phyloP scores from a whole-genome alignment of 495 filamentous ascomycete species.

The Xylaria longipes region DNA sequence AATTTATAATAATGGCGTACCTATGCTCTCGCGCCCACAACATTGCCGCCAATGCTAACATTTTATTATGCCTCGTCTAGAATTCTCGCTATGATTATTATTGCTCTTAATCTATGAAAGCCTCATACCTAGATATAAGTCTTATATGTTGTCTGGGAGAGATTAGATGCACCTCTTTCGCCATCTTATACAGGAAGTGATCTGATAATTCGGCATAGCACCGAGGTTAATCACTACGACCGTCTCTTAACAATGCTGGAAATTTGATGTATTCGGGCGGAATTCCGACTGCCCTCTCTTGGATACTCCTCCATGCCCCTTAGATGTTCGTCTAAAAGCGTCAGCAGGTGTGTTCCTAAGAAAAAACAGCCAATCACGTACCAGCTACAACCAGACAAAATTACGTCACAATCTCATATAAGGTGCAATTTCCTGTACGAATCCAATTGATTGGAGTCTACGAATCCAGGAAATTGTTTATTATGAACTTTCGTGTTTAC shows the following conservation, averaged over 20 bases:
- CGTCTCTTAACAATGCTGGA: not conserved
- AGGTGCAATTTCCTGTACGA: no score
- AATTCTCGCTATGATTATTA: no score
- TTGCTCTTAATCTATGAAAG: no score
- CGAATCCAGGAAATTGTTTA: not conserved
- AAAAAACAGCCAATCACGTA: not conserved
- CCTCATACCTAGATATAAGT: not conserved
- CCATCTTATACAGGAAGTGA: not conserved
- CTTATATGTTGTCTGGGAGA: not conserved
- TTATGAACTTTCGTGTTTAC: not conserved
- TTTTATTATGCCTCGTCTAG: no score
- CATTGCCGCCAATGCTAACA: not conserved
- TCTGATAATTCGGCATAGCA: not conserved
- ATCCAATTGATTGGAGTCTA: not conserved
- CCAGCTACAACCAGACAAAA: not conserved
- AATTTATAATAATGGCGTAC: not conserved
- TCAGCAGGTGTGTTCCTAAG: no score
- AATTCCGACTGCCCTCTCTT: not conserved
- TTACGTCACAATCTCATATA: no score
- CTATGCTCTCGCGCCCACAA: not conserved
- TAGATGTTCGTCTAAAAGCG: no score
- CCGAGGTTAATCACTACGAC: not conserved
- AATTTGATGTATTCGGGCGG: not conserved
- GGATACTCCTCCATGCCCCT: not conserved
- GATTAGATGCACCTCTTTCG: not conserved